These are phyloP conservation scores for Nepenthes gracilis DNA, from an alignment of 148 eudicot genomes.

Conservation along the genomic window DNA sequence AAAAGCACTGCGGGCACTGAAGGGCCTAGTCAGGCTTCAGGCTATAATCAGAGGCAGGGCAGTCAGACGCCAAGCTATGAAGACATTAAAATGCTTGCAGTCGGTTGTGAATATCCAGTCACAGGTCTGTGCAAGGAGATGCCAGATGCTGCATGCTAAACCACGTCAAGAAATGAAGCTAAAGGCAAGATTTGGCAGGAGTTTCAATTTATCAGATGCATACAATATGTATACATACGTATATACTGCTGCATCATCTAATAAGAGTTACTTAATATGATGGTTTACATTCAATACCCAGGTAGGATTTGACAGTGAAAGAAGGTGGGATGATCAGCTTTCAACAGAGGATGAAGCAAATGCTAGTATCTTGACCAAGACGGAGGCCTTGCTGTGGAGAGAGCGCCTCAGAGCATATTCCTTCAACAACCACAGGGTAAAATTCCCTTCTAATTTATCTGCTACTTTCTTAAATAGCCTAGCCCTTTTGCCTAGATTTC, in stretches of 20 bases:
- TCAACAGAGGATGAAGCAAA: slow-evolving; percentile 43
- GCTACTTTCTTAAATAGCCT: too few species aligned
- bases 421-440: slow-evolving; percentile 46
- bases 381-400: slow-evolving; percentile 44
- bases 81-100: slow-evolving; percentile 60
- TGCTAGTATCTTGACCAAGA: slow-evolving; percentile 33
- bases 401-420: slow-evolving; percentile 46
- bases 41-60: slow-evolving; percentile 64
- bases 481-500: too few species aligned
- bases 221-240: too few species aligned
- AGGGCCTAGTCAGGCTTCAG: slow-evolving; percentile 74
- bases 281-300: slow-evolving; percentile 15
- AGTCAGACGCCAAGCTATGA: slow-evolving; percentile 60
- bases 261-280: neutral
- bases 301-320: slow-evolving; percentile 35
- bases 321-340: slow-evolving; percentile 50
- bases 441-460: neutral
- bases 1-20: slow-evolving; percentile 69
- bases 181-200: neutral
- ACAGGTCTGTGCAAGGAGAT: slow-evolving; percentile 48
- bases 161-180: neutral
- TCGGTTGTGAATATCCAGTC: slow-evolving; percentile 64
- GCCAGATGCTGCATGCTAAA: slow-evolving; percentile 21
- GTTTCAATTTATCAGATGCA: neutral
- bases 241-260: neutral